Conservation (phyloP, 805 yeast species). For the Candida koratica region DNA sequence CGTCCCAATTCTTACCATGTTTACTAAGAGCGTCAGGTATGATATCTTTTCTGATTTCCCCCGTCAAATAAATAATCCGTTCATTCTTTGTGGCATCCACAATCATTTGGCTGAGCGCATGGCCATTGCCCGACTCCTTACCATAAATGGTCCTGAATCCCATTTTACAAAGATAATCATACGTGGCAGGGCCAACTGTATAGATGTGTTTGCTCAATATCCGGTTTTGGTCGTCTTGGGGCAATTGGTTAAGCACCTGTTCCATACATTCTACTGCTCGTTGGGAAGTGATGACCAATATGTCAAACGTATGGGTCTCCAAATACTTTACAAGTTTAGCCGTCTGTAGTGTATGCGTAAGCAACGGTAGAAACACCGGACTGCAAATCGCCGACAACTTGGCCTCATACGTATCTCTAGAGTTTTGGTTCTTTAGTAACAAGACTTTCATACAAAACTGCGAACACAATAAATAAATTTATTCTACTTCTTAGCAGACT, state of each 20-base stretch:
- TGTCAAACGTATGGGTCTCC: constrained; percentile 25
- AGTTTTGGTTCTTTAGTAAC: constrained; percentile 68
- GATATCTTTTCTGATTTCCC: constrained; percentile 76
- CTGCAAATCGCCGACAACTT: constrained; percentile 9
- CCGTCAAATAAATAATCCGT: constrained; percentile 70
- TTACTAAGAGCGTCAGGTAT: constrained; percentile 59
- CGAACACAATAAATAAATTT: constrained; percentile 9
- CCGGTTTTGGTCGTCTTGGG: constrained; percentile 5
- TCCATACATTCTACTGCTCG: constrained; percentile 82
- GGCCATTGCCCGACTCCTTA: constrained; percentile 75
- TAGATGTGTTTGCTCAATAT: constrained; percentile 56
- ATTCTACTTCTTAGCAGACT: constrained; percentile 22
- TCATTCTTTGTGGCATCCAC: constrained; percentile 26
- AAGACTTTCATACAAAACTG: constrained; percentile 30
- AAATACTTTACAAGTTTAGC: constrained; percentile 43
- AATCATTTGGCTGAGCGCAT: constrained; percentile 61
- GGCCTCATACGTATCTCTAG: constrained; percentile 23
- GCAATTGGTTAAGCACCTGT: constrained; percentile 34
- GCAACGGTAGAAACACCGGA: constrained; percentile 65
- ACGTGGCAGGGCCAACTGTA: constrained; percentile 92
- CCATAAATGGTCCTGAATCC: constrained; percentile 73
- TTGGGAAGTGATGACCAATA: constrained; percentile 78
- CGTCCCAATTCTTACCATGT: constrained; percentile 46
- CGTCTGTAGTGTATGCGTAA: constrained; percentile 57
- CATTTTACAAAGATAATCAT: constrained; percentile 46